These are phyloP conservation scores for Aleurites moluccanus DNA, from an alignment of 441 rosid species.

Conservation along the genomic window DNA sequence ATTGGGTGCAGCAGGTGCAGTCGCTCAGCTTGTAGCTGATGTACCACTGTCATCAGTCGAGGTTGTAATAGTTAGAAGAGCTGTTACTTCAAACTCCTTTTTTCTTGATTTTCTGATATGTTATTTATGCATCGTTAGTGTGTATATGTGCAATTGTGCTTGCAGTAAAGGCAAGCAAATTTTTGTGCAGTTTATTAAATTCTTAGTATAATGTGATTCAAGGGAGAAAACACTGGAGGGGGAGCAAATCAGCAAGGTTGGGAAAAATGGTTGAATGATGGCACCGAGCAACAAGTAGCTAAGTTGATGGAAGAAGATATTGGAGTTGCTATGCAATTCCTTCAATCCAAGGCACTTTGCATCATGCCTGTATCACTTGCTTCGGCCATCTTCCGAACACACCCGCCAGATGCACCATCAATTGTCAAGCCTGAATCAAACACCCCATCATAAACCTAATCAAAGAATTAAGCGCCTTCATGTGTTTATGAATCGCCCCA, in stretches of 20 bases:
- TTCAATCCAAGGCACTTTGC: slow-evolving; percentile 96
- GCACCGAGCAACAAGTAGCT: slow-evolving; percentile 89
- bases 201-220: slow-evolving; percentile 13
- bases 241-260: slow-evolving; percentile 69
- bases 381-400: slow-evolving; percentile 73
- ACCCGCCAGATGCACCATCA: slow-evolving; percentile 64
- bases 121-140: slow-evolving; percentile 6
- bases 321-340: slow-evolving; percentile 94
- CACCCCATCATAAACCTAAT: slow-evolving; percentile 46
- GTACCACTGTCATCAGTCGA: slow-evolving; percentile 79
- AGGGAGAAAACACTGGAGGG: slow-evolving; percentile 77
- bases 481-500: slow-evolving; percentile 8
- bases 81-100: not conserved
- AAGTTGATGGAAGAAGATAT: slow-evolving; percentile 97
- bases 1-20: slow-evolving; percentile 96
- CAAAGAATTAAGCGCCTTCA: not conserved
- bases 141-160: not conserved
- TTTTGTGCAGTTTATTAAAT: slow-evolving; percentile 1
- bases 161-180: not conserved
- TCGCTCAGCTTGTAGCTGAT: slow-evolving; percentile 94
- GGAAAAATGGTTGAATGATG: slow-evolving; percentile 96
- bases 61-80: slow-evolving; percentile 41
- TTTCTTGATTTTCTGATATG: not conserved
- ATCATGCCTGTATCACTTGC: slow-evolving; percentile 97
- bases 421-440: slow-evolving; percentile 71